Percentiles rank a stretch among this genome's conserved stretches.
Evolutionary conservation across 495 filamentous ascomycete genomes (phyloP).

Genomic region (Recurvomyces mirabilis): DNA sequence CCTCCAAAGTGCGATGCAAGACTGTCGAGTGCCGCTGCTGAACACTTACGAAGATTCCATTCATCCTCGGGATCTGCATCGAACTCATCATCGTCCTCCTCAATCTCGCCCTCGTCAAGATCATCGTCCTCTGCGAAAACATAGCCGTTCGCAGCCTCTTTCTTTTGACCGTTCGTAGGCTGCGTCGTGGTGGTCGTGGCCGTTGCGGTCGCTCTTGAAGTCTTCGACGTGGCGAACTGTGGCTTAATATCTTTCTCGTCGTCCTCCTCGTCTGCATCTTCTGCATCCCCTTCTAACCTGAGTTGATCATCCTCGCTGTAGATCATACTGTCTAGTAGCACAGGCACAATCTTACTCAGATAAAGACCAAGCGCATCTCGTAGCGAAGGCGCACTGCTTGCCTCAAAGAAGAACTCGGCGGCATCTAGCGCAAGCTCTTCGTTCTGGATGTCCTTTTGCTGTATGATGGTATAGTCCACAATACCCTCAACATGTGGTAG

Average conservation of each 20-base stretch:
- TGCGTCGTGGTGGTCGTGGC: slow-evolving; percentile 35
- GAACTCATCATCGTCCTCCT: slow-evolving; percentile 55
- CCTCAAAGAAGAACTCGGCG: slow-evolving; percentile 93
- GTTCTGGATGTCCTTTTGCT: slow-evolving; percentile 74
- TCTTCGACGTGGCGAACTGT: slow-evolving; percentile 72
- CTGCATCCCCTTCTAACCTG: slow-evolving; percentile 64
- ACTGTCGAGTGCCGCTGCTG: slow-evolving; percentile 87
- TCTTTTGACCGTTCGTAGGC: slow-evolving; percentile 28
- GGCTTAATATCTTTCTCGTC: slow-evolving; percentile 85
- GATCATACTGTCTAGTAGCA: slow-evolving; percentile 88
- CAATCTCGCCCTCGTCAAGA: slow-evolving; percentile 81
- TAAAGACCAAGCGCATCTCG: slow-evolving; percentile 62
- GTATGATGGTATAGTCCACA: slow-evolving; percentile 83
- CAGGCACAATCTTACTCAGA: slow-evolving; percentile 76
- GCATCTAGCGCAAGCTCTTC: slow-evolving; percentile 88
- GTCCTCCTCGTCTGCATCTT: slow-evolving; percentile 86
- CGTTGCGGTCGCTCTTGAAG: slow-evolving; percentile 28
- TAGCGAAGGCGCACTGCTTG: slow-evolving; percentile 75
- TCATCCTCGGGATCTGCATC: slow-evolving; percentile 77
- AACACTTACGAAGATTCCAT: slow-evolving; percentile 97
- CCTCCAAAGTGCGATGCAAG: slow-evolving; percentile 82
- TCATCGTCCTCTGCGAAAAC: slow-evolving; percentile 48
- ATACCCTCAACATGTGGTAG: slow-evolving; percentile 78
- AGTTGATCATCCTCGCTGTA: slow-evolving; percentile 90
- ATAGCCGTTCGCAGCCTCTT: slow-evolving; percentile 17